Conservation (phyloP, 345 rosid genomes). For the Euphorbia peplus region DNA sequence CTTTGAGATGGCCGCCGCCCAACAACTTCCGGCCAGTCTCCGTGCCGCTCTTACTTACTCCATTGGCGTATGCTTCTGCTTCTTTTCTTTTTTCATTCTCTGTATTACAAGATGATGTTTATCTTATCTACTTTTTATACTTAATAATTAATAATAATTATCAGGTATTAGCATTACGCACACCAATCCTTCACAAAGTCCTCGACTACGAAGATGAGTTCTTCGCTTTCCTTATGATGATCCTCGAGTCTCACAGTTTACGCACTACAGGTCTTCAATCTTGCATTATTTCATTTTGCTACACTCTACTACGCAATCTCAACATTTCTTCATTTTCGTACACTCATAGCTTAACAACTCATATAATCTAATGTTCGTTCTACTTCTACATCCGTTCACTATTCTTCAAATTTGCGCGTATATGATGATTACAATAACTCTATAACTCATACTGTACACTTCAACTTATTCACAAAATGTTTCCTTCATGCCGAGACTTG, state of each 20-base stretch:
- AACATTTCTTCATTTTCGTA: too few species aligned
- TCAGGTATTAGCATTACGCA: conserved; percentile 94
- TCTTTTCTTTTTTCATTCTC: too few species aligned
- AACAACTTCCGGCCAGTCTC: conserved; percentile 96
- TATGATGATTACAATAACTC: background rate
- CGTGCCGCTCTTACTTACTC: conserved; percentile 96
- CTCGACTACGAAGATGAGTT: conserved; percentile 95
- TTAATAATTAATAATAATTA: too few species aligned
- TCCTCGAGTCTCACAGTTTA: conserved; percentile 91
- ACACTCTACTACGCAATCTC: too few species aligned
- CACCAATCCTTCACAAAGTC: conserved; percentile 82
- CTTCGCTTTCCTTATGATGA: conserved; percentile 79
- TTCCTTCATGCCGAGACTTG: background rate
- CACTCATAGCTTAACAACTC: too few species aligned
- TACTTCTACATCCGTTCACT: background rate
- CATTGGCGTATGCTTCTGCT: conserved; percentile 77
- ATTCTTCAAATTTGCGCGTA: background rate
- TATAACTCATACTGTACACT: background rate
- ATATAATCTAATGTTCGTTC: background rate
- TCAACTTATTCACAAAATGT: background rate
- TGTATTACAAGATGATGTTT: too few species aligned
- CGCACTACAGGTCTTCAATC: conserved; percentile 65
- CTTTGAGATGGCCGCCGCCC: conserved; percentile 99
- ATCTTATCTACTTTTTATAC: too few species aligned
- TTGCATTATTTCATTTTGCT: background rate